These are phyloP conservation scores for Penicillium ucsense DNA, from an alignment of 495 filamentous ascomycete species.

Conservation along the genomic window DNA sequence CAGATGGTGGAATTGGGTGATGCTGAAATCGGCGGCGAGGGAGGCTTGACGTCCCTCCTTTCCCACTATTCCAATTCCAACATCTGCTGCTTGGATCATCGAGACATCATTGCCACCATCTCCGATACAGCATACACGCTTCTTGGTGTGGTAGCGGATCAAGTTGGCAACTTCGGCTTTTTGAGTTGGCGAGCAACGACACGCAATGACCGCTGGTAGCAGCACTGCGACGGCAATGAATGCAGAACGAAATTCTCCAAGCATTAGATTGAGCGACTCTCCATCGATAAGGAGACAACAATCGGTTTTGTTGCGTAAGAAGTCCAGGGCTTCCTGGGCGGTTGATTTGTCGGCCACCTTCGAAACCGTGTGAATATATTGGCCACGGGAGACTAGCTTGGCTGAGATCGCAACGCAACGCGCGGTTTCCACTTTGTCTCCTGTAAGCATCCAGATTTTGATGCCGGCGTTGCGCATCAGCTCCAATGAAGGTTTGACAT, in stretches of 20 bases:
- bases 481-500: conserved; percentile 92
- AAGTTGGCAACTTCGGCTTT: conserved; percentile 89
- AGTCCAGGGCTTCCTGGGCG: conserved; percentile 77
- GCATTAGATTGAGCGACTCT: conserved; percentile 73
- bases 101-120: conserved; percentile 98
- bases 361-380: conserved; percentile 90
- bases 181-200: conserved; percentile 93
- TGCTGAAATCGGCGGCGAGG: conserved; percentile 91
- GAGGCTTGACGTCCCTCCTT: conserved; percentile 95
- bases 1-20: conserved; percentile 90
- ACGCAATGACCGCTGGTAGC: conserved; percentile 88
- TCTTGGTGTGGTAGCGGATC: conserved; percentile 85
- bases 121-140: conserved; percentile 91
- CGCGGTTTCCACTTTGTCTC: conserved; percentile 97
- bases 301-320: conserved; percentile 76
- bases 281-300: conserved; percentile 94
- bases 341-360: conserved; percentile 50
- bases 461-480: conserved; percentile 96
- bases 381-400: conserved; percentile 87
- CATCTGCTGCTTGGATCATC: conserved; percentile 98
- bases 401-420: conserved; percentile 91
- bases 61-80: conserved; percentile 95
- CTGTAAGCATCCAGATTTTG: conserved; percentile 99
- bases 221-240: conserved; percentile 86
- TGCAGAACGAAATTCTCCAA: conserved; percentile 65